Evolutionary conservation across 2,329 filamentous ascomycete species (phyloP), one percentile per base, ranked within the genome.

Genomic region (Sclerotinia sclerotiorum): DNA sequence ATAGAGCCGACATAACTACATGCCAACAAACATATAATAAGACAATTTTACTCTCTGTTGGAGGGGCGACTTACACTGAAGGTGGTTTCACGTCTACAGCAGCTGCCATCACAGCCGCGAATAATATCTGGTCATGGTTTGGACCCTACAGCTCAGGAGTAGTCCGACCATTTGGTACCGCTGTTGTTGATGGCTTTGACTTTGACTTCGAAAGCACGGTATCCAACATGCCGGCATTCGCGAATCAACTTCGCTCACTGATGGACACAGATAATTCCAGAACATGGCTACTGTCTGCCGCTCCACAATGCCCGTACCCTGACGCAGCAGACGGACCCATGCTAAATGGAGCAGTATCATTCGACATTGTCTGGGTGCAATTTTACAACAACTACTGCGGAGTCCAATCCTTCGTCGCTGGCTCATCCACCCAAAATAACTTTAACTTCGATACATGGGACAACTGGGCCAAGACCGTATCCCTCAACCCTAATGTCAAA

Each of bases 171-270:
- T 93, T 93, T 76, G 88, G 88, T 66, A 78, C 80, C 17, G 85
- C 87, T 13, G 81, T 86, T 5, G 80, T 93, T 54, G 89, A 93
- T 76, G 91, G 91, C 5, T 92, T 93, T 77, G 90, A 93, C 78
- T 87, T 93, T 71, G 90, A 93, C 77, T 88, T 93, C 70, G 90
- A 93, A 79, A 81, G 65, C 5, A 78, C 79, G 3, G 84, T 85
- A 19, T 78, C 78, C 60, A 88, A 91, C 79, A 87, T 90, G 79
- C 82, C 81, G 0, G 79, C 85, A 1, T 90, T 92, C 73, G 88
- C 84, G 1, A 80, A 82, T 49, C 80, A 83, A 66, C 82, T 92
- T 13, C 85, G 88, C 42, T 73, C 77, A 21, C 78, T 83, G 46
- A 88, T 88, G 82, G 81, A 87, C 72, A 79, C 79, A 27, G 82